Evolutionary conservation across 148 eudicot species (phyloP).

Genomic region (Cornus suecica): DNA sequence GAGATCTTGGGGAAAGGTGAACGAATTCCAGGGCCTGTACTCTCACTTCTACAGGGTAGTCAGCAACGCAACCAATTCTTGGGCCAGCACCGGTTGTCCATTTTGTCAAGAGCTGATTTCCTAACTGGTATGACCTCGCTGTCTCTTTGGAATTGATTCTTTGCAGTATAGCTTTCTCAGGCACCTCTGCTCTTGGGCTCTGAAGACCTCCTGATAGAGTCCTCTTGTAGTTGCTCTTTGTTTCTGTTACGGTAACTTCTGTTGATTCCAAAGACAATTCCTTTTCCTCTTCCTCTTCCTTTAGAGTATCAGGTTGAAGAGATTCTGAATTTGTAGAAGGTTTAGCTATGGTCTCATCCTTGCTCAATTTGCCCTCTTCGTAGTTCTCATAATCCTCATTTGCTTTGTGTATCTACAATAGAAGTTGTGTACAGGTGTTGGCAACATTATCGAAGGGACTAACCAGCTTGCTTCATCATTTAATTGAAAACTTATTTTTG

Average conservation of each 20-base stretch:
- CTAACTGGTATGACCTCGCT: slow-evolving; percentile 58
- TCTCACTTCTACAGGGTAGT: slow-evolving; percentile 74
- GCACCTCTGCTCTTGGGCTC: slow-evolving; percentile 66
- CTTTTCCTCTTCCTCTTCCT: slow-evolving; percentile 22
- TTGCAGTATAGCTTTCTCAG: slow-evolving; percentile 54
- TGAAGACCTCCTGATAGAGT: slow-evolving; percentile 82
- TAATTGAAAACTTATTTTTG: too few species aligned
- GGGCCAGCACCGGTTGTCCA: slow-evolving; percentile 93
- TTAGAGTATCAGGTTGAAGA: slow-evolving; percentile 12
- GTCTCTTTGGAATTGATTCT: slow-evolving; percentile 70
- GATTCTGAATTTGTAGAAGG: slow-evolving; percentile 25
- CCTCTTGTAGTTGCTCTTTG: slow-evolving; percentile 44
- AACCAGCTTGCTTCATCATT: neutral
- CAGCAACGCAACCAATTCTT: slow-evolving; percentile 79
- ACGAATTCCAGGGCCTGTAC: slow-evolving; percentile 73
- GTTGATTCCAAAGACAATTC: slow-evolving; percentile 13
- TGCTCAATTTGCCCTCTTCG: slow-evolving; percentile 27
- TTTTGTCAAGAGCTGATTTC: slow-evolving; percentile 51
- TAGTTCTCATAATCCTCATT: slow-evolving; percentile 53
- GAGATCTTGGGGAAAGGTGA: slow-evolving; percentile 57
- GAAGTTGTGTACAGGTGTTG: neutral
- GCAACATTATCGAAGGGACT: neutral
- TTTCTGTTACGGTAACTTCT: slow-evolving; percentile 22
- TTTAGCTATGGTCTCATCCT: slow-evolving; percentile 13
- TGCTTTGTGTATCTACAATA: slow-evolving; percentile 49